Percentiles rank a stretch among this genome's conserved stretches.
These are phyloP conservation scores for Nephromyces sp. DNA, from an alignment of 169 alveolate species.

Conservation along the genomic window DNA sequence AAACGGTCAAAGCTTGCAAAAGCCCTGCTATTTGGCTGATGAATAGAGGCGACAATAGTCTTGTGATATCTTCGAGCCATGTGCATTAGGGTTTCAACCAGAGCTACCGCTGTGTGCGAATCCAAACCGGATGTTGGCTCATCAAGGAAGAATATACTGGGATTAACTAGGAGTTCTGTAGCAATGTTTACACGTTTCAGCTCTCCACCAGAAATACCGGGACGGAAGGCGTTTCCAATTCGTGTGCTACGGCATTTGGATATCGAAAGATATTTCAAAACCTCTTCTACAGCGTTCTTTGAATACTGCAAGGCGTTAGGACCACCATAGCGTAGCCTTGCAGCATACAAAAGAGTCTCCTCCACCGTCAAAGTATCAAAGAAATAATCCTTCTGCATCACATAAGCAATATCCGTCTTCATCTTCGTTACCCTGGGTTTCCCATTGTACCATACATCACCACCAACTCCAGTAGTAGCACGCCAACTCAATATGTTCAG, in stretches of 20 bases:
- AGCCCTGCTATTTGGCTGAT: constrained; percentile 39
- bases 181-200: constrained; percentile 64
- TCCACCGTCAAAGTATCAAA: constrained; percentile 6
- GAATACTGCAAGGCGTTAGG: not conserved
- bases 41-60: constrained; percentile 28
- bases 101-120: not conserved
- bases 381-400: constrained; percentile 2
- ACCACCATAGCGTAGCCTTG: constrained; percentile 4
- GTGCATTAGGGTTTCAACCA: not conserved
- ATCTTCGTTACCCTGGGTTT: not conserved
- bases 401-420: constrained; percentile 13
- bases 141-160: constrained; percentile 30
- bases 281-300: too few relatives aligned
- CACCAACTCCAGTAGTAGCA: not conserved
- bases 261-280: not conserved
- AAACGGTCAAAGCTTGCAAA: constrained; percentile 53
- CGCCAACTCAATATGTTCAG: constrained; percentile 58
- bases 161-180: constrained; percentile 60
- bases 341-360: constrained; percentile 20
- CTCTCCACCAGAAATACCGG: not conserved
- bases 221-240: too few relatives aligned
- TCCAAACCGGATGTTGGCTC: constrained; percentile 4
- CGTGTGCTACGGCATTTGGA: not conserved
- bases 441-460: constrained; percentile 3
- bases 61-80: not conserved